Evolutionary conservation across 805 yeast genomes (phyloP), one percentile per base, ranked within the genome.

Genomic region (Spathaspora girioi): DNA sequence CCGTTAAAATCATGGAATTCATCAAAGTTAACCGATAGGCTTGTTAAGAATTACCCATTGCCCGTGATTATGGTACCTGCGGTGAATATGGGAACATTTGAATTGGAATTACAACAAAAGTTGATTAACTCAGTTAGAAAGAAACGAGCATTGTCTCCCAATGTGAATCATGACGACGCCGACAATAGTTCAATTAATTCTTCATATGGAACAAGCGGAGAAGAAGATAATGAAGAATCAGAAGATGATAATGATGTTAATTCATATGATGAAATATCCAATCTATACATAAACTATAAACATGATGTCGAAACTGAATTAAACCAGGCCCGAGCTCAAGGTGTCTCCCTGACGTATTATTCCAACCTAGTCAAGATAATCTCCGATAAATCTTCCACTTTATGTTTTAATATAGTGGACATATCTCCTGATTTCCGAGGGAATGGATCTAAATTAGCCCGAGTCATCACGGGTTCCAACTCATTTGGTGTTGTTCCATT

Each of bases 51-150:
- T 58, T 83, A 77, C 56, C 82, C 84, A 3, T 76, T 84, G 14
- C 91, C 92, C 0, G 79, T 83, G n/a, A 75, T 86, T 20, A 78
- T 85, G 46, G 85, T 82, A 0, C 87, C 91, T 1, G 82, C 87
- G 1, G 63, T 71, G 54, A 81, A 83, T 50, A 75, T 82, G 81
- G 70, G 71, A 43, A 55, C 65, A n/a, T 84, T 79, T 65, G 87
- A 83, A 59, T 52, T 56, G 3, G 59, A 67, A 11, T 59, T 83
- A 38, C 76, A 76, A 49, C 67, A 65, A 14, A 62, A 67, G 61
- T 55, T 69, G 53, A 26, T 17, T 1, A 29, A 45, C 14, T 10
- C 29, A 5, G 12, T 14, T 2, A 10, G n/a, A n/a, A 18, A 38
- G 5, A 17, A 31, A 17, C 32, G 12, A 18, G 43, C 23, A 18